A percentile compares a stretch with the other conserved stretches of the same genome.
Conservation (phyloP, 2,329 filamentous ascomycete genomes). For the Alternaria sp. region DNA sequence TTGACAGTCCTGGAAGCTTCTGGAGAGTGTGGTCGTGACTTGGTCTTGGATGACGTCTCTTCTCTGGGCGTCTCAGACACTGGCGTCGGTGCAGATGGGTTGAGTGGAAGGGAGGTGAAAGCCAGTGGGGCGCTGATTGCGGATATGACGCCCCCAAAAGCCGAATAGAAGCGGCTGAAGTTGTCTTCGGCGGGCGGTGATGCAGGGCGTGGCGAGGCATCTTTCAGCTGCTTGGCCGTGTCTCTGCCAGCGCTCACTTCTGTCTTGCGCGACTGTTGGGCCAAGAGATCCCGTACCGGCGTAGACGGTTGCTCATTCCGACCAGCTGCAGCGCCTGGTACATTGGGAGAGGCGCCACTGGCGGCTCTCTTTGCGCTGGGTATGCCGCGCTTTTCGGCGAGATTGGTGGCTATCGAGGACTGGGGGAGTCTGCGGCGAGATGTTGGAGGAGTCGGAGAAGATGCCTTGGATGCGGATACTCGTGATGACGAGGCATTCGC, state of each 20-base stretch:
- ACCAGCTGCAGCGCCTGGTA: slow-evolving; percentile 74
- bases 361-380: slow-evolving; percentile 65
- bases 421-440: slow-evolving; percentile 63
- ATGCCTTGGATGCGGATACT: slow-evolving; percentile 44
- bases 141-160: slow-evolving; percentile 88
- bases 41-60: slow-evolving; percentile 32
- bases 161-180: slow-evolving; percentile 90
- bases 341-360: slow-evolving; percentile 75
- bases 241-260: slow-evolving; percentile 30
- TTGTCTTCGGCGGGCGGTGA: slow-evolving; percentile 69
- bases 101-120: slow-evolving; percentile 87
- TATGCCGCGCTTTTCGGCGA: slow-evolving; percentile 86
- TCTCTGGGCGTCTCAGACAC: slow-evolving; percentile 37
- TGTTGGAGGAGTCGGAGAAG: slow-evolving; percentile 47
- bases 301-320: slow-evolving; percentile 41
- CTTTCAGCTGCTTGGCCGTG: slow-evolving; percentile 22
- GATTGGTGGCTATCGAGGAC: slow-evolving; percentile 86
- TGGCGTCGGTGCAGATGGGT: slow-evolving; percentile 36
- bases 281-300: slow-evolving; percentile 44
- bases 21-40: slow-evolving; percentile 36
- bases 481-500: slow-evolving; percentile 31
- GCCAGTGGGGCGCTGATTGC: slow-evolving; percentile 88
- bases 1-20: slow-evolving; percentile 44
- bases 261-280: slow-evolving; percentile 41
- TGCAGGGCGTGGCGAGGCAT: slow-evolving; percentile 20